Evolutionary conservation across 306 rosid species (phyloP), one percentile per base, ranked within the genome.

Genomic region (Glycine tomentella): DNA sequence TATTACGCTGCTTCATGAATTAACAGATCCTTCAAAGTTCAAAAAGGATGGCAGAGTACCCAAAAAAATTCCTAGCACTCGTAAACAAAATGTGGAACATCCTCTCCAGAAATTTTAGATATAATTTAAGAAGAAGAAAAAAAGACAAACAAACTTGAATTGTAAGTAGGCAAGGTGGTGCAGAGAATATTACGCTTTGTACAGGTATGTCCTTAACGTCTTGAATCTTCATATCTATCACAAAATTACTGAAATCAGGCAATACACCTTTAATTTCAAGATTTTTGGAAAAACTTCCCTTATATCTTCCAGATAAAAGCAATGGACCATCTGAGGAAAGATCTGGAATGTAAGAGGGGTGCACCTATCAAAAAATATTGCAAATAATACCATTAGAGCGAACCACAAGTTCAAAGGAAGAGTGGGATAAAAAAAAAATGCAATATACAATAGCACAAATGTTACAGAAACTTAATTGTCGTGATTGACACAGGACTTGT

Each of bases 241-340:
- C 76, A 74, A 80, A 63, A 59, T 57, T 81, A 67, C 86, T 88
- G 84, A 86, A 87, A 85, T 92, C 86, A 52, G 90, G 86, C 62
- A 88, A 87, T 83, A 90, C 68, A 17, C 98, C 96, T 76, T 87
- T 90, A 65, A 83, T 92, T 86, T 89, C 76, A 33, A 90, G 61
- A 50, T 52, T 45, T 46, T 88, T 80, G 0, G 97, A 95, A 78
- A 94, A 90, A 5, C 10, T 81, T 69, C 98, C 97, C 72, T 62
- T 85, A 89, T 76, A 94, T 90, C 95, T 92, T 80, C 97, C 98
- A 31, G 80, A 87, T 76, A 92, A 74, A 50, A 76, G 79, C 80
- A 92, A 55, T 46, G 86, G 90, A 87, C 83, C 78, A 81, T 84
- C 84, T 38, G 87, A 79, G 8, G 94, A 88, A 81, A 94, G 97